Evolutionary conservation across 441 rosid species (phyloP).

Genomic region (Adansonia grandidieri): DNA sequence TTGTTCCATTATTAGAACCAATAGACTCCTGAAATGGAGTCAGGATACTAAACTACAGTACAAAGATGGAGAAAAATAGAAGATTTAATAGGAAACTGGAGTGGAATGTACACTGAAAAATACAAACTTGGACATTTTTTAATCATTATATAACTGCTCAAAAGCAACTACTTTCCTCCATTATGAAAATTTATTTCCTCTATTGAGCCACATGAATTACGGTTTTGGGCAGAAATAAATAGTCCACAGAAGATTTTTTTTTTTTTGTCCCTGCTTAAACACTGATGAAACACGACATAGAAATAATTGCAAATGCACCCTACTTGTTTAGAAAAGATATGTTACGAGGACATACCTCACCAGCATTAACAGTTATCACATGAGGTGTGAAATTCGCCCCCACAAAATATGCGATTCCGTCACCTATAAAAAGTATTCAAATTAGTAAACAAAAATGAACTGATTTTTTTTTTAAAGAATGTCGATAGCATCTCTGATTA

Average conservation of each 20-base stretch:
- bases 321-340: not conserved
- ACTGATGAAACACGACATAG: not conserved
- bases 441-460: not conserved
- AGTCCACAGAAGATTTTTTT: not conserved
- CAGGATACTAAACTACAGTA: not conserved
- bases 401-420: conserved; percentile 55
- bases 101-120: not conserved
- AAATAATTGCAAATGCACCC: not conserved
- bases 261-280: not conserved
- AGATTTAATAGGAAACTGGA: not conserved
- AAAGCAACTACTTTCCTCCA: not conserved
- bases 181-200: not conserved
- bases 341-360: conserved; percentile 64
- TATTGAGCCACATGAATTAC: not conserved
- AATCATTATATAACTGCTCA: not conserved
- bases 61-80: not conserved
- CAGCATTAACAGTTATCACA: conserved; percentile 76
- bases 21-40: not conserved
- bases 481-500: not conserved
- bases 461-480: not conserved
- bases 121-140: not conserved
- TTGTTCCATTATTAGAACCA: not conserved
- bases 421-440: conserved; percentile 43
- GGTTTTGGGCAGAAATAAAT: not conserved
- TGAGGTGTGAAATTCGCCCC: conserved; percentile 84